These are phyloP conservation scores for Lactifluus echinatus DNA, from an alignment of 768 basidiomycete genomes.

Conservation along the genomic window DNA sequence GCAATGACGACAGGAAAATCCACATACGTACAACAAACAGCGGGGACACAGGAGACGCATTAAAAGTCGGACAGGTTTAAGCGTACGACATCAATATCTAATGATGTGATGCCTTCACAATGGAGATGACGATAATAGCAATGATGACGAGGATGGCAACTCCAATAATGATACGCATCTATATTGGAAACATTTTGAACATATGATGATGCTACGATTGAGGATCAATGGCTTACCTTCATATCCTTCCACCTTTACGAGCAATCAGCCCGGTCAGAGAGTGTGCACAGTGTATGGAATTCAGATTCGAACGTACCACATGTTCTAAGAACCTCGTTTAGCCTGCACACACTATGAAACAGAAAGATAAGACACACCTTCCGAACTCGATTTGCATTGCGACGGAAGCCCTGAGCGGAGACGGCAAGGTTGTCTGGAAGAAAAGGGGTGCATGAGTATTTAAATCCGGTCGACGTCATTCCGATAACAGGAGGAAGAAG, in stretches of 20 bases:
- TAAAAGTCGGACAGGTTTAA: slow-evolving; percentile 14
- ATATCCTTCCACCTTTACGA: slow-evolving; percentile 87
- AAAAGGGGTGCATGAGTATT: neutral
- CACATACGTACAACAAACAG: slow-evolving; percentile 21
- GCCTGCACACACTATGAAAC: slow-evolving; percentile 1
- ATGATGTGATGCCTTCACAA: slow-evolving; percentile 75
- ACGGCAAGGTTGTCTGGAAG: slow-evolving; percentile 85
- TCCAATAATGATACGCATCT: slow-evolving; percentile 98
- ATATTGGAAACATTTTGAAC: neutral
- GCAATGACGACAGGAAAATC: slow-evolving; percentile 1
- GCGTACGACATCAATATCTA: slow-evolving; percentile 24
- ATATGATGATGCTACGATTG: slow-evolving; percentile 13
- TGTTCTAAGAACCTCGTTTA: slow-evolving; percentile 47
- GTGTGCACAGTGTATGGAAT: neutral
- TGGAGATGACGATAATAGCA: slow-evolving; percentile 91
- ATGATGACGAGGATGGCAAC: slow-evolving; percentile 84
- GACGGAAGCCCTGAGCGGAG: slow-evolving; percentile 97
- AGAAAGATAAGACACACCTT: slow-evolving; percentile 52
- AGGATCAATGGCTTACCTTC: slow-evolving; percentile 50
- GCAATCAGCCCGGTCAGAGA: neutral
- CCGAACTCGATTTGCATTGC: slow-evolving; percentile 94
- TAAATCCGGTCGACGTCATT: neutral
- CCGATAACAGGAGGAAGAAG: neutral
- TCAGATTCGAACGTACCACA: slow-evolving; percentile 58
- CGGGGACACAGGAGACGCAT: slow-evolving; percentile 1